Percentiles rank a stretch among this genome's conserved stretches.
Evolutionary conservation across 805 yeast genomes (phyloP).

Genomic region (Kockiozyma suomiensis): DNA sequence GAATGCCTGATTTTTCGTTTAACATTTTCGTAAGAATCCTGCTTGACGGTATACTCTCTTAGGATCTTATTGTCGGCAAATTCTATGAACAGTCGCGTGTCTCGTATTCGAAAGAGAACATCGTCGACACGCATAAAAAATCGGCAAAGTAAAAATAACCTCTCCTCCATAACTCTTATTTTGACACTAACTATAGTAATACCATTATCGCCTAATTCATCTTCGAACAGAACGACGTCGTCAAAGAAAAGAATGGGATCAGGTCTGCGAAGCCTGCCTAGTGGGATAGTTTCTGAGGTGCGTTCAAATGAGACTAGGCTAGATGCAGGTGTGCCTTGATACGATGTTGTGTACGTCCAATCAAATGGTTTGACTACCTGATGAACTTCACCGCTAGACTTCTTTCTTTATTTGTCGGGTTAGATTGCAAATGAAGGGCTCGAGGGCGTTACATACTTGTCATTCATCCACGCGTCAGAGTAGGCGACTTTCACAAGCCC

Average conservation of each 20-base stretch:
- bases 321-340: slow-evolving; percentile 55
- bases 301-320: slow-evolving; percentile 36
- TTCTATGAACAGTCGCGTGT: slow-evolving; percentile 82
- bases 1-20: slow-evolving; percentile 49
- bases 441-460: slow-evolving; percentile 29
- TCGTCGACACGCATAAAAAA: slow-evolving; percentile 88
- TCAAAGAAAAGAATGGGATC: slow-evolving; percentile 90
- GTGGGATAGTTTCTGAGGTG: slow-evolving; percentile 57
- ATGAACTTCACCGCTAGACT: slow-evolving; percentile 48
- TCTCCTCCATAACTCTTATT: slow-evolving; percentile 83
- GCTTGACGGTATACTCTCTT: slow-evolving; percentile 76
- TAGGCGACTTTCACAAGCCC: slow-evolving; percentile 72
- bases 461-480: slow-evolving; percentile 75
- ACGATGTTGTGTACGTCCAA: slow-evolving; percentile 91
- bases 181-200: slow-evolving; percentile 75
- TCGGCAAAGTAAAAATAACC: slow-evolving; percentile 72
- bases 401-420: slow-evolving; percentile 1
- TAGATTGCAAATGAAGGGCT: neutral
- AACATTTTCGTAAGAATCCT: slow-evolving; percentile 55
- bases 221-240: slow-evolving; percentile 87
- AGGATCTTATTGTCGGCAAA: slow-evolving; percentile 63
- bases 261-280: slow-evolving; percentile 65
- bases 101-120: slow-evolving; percentile 80
- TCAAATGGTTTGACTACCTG: slow-evolving; percentile 82
- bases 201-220: slow-evolving; percentile 96